Evolutionary conservation across 805 yeast species (phyloP).

Genomic region (Teunomyces tritomae): DNA sequence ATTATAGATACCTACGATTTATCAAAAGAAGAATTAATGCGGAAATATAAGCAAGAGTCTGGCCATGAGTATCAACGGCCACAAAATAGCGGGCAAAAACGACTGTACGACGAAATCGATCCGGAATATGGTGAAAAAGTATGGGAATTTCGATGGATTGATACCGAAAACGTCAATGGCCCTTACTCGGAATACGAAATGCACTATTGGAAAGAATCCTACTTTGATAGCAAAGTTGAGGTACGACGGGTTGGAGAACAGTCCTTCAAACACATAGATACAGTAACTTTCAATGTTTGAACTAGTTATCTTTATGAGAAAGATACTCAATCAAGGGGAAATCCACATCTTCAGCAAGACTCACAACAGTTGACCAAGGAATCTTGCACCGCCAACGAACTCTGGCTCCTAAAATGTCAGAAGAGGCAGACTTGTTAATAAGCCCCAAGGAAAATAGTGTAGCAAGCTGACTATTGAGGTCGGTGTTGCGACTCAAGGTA

Average conservation of each 20-base stretch:
- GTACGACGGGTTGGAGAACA: conserved; percentile 34
- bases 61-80: conserved; percentile 32
- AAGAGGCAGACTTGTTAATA: conserved; percentile 38
- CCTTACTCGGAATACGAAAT: conserved; percentile 53
- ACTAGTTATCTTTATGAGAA: neutral
- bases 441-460: conserved; percentile 57
- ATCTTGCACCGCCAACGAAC: conserved; percentile 79
- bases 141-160: conserved; percentile 53
- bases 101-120: conserved; percentile 18
- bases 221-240: conserved; percentile 46
- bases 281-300: conserved; percentile 18
- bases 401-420: conserved; percentile 61
- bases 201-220: conserved; percentile 50
- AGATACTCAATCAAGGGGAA: conserved; percentile 68
- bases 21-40: conserved; percentile 53
- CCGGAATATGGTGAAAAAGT: conserved; percentile 27
- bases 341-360: conserved; percentile 59
- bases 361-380: conserved; percentile 60
- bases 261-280: conserved; percentile 22
- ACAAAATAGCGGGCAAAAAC: conserved; percentile 15
- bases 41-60: conserved; percentile 41
- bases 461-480: conserved; percentile 56
- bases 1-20: conserved; percentile 48
- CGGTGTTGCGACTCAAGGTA: conserved; percentile 42
- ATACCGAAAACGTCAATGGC: conserved; percentile 43